Evolutionary conservation across 495 filamentous ascomycete species (phyloP).

Genomic region (Chaetomidium leptoderma): DNA sequence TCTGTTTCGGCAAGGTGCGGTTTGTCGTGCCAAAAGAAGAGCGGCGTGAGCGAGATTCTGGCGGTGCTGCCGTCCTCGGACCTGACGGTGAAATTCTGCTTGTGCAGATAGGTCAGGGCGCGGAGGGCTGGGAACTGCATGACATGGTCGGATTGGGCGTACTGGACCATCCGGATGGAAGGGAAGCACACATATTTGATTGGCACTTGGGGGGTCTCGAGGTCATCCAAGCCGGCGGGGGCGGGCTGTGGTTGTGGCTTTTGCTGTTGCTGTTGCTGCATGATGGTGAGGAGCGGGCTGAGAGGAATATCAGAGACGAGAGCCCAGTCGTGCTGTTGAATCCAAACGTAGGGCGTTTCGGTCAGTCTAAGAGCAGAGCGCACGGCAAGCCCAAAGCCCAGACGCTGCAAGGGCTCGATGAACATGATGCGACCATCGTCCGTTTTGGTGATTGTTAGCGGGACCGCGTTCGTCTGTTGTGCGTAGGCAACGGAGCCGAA

Average conservation of each 20-base stretch:
- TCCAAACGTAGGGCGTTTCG: slow-evolving; percentile 45
- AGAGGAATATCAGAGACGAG: slow-evolving; percentile 40
- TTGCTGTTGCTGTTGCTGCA: slow-evolving; percentile 36
- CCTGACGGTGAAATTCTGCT: slow-evolving; percentile 31
- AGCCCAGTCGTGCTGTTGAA: slow-evolving; percentile 50
- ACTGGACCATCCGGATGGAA: slow-evolving; percentile 41
- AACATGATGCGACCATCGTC: slow-evolving; percentile 36
- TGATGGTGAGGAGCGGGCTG: slow-evolving; percentile 35
- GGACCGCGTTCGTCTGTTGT: slow-evolving; percentile 33
- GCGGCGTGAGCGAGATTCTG: slow-evolving; percentile 41
- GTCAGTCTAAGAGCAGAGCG: slow-evolving; percentile 40
- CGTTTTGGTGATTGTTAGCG: slow-evolving; percentile 33
- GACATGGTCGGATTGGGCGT: slow-evolving; percentile 42
- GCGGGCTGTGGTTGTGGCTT: slow-evolving; percentile 1
- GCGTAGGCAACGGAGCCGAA: slow-evolving; percentile 36
- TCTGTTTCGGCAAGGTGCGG: slow-evolving; percentile 42
- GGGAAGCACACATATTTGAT: slow-evolving; percentile 42
- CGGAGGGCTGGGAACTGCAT: slow-evolving; percentile 34
- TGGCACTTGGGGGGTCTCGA: slow-evolving; percentile 16
- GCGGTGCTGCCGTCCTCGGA: slow-evolving; percentile 4
- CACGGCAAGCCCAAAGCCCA: slow-evolving; percentile 46
- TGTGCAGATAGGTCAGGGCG: slow-evolving; percentile 36
- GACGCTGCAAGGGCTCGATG: slow-evolving; percentile 39
- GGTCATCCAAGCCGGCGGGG: background rate
- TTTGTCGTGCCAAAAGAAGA: slow-evolving; percentile 52